phyloP scores from a whole-genome alignment of 352 stramenopile genomes.

The Porosira glacialis region DNA sequence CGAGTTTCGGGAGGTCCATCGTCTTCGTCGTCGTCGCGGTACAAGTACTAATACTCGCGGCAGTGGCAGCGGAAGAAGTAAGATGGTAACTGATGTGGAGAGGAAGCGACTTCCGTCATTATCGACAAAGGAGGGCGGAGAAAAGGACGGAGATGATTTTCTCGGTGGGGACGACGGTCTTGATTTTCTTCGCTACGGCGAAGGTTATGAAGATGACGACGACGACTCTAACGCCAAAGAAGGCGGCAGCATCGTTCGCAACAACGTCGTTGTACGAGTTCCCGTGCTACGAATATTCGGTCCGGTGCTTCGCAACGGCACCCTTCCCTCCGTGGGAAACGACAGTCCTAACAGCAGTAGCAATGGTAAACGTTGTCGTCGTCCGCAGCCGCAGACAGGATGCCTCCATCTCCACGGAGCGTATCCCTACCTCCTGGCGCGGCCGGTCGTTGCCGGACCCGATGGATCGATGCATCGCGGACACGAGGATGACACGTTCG shows the following conservation, averaged over 20 bases:
- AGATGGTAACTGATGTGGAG: background rate
- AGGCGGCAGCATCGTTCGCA: too few species aligned
- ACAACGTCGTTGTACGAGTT: too few species aligned
- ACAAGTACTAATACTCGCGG: too few species aligned
- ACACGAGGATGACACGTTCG: constrained; percentile 1
- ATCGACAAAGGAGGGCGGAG: too few species aligned
- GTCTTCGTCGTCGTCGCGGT: constrained; percentile 6
- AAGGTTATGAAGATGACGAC: too few species aligned
- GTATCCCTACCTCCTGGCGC: constrained; percentile 76
- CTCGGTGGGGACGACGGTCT: too few species aligned
- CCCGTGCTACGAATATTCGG: too few species aligned
- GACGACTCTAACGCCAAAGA: too few species aligned
- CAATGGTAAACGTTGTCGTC: too few species aligned
- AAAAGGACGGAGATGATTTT: too few species aligned
- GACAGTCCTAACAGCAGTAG: constrained; percentile 14
- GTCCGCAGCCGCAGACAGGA: constrained; percentile 69
- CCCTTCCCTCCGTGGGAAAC: background rate
- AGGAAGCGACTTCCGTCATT: too few species aligned
- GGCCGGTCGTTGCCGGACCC: constrained; percentile 63
- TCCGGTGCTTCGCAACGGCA: background rate
- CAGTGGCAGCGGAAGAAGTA: background rate
- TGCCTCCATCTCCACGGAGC: constrained; percentile 79
- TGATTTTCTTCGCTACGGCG: too few species aligned
- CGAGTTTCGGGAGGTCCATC: constrained; percentile 49
- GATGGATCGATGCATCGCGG: constrained; percentile 62